These are phyloP conservation scores for Rhizodiscina lignyota DNA, from an alignment of 495 filamentous ascomycete species.

Conservation along the genomic window DNA sequence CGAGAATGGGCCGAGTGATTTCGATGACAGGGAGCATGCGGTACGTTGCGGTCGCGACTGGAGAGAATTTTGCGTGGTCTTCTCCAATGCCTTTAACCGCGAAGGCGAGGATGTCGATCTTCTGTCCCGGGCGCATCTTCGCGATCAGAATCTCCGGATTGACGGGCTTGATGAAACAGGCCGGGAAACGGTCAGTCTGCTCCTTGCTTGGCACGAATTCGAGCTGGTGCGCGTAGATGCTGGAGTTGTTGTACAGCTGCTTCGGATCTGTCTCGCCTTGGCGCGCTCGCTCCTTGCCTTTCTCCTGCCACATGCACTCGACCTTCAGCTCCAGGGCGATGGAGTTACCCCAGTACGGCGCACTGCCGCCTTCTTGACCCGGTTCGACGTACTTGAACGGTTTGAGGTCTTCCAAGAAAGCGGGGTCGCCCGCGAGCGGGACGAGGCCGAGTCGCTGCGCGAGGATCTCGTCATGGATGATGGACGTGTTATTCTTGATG, in stretches of 20 bases:
- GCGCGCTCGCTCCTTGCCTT: constrained; percentile 32
- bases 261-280: constrained; percentile 58
- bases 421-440: constrained; percentile 70
- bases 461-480: constrained; percentile 95
- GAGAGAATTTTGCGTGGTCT: constrained; percentile 96
- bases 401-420: too few species aligned
- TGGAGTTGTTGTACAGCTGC: constrained; percentile 67
- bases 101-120: constrained; percentile 67
- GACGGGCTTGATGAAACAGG: constrained; percentile 45
- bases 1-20: constrained; percentile 68
- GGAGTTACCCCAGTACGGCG: constrained; percentile 38
- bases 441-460: constrained; percentile 77
- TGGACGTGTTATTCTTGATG: constrained; percentile 84
- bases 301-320: constrained; percentile 58
- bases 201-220: constrained; percentile 55
- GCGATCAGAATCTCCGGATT: constrained; percentile 90
- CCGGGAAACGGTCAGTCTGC: constrained; percentile 49
- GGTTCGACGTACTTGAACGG: constrained; percentile 65
- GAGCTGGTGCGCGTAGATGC: constrained; percentile 76
- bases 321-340: constrained; percentile 53
- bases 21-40: constrained; percentile 74
- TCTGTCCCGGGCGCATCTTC: constrained; percentile 84
- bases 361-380: constrained; percentile 38
- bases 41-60: constrained; percentile 88
- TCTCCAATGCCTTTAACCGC: constrained; percentile 85